A percentile compares a stretch with the other conserved stretches of the same genome.
Evolutionary conservation across 176 grass and related monocot species (phyloP).

Genomic region (Themeda triandra): DNA sequence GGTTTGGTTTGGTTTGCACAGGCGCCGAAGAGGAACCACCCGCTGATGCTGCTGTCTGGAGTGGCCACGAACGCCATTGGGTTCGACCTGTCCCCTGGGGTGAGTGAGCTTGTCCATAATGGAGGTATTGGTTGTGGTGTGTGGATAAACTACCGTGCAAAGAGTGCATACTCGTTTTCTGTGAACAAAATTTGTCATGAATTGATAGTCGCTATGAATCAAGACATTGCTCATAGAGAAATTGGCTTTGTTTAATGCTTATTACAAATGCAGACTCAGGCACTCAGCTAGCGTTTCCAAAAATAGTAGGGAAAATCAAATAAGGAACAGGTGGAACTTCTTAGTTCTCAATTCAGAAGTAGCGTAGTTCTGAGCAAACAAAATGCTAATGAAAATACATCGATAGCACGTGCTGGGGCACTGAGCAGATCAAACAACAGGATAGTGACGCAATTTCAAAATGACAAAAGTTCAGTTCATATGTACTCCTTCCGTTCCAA

Average conservation of each 20-base stretch:
- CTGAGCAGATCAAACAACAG: not conserved
- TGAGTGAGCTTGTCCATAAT: constrained; percentile 50
- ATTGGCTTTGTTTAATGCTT: not conserved
- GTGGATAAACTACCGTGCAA: not conserved
- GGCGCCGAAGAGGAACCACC: constrained; percentile 93
- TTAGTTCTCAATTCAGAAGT: not conserved
- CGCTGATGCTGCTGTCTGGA: constrained; percentile 92
- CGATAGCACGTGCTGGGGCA: not conserved
- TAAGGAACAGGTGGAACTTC: not conserved
- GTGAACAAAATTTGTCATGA: not conserved
- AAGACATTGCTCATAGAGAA: not conserved
- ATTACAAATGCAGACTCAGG: not conserved
- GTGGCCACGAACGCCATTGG: constrained; percentile 87
- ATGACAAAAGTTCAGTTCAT: not conserved
- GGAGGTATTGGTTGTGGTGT: not conserved
- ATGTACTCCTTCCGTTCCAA: not conserved
- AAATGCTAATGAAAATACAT: not conserved
- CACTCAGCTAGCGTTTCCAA: not conserved
- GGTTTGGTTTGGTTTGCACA: constrained; percentile 27
- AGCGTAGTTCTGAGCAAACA: not conserved
- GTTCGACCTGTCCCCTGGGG: constrained; percentile 97
- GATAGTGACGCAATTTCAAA: not conserved
- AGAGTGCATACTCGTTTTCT: not conserved
- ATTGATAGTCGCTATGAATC: not conserved
- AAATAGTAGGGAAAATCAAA: not conserved